Evolutionary conservation across 768 basidiomycete species (phyloP).

Genomic region (Lactarius sanguifluus): DNA sequence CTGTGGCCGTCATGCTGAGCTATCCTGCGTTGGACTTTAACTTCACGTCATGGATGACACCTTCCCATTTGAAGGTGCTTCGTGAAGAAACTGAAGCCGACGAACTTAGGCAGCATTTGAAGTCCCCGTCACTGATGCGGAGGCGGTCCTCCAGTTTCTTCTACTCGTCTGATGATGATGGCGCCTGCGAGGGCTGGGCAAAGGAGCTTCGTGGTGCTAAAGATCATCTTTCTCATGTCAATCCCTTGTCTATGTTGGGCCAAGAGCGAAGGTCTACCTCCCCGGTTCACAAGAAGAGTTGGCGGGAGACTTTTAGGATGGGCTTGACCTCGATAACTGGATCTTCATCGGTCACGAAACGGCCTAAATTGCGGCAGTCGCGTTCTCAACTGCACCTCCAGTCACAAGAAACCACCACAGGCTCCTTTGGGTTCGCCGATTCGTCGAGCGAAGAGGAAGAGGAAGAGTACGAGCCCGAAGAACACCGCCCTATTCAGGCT

Average conservation of each 20-base stretch:
- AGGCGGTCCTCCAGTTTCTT: constrained; percentile 77
- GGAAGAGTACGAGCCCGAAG: constrained; percentile 43
- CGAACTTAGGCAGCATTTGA: constrained; percentile 25
- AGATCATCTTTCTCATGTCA: constrained; percentile 85
- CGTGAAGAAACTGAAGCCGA: constrained; percentile 55
- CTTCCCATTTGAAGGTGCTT: constrained; percentile 77
- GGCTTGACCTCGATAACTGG: constrained; percentile 31
- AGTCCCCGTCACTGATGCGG: constrained; percentile 24
- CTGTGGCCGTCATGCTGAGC: constrained; percentile 80
- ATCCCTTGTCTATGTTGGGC: constrained; percentile 88
- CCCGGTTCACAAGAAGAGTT: constrained; percentile 36
- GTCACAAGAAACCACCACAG: neutral
- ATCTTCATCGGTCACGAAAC: constrained; percentile 17
- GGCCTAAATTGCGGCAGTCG: constrained; percentile 26
- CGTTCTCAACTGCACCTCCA: constrained; percentile 13
- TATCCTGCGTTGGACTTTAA: constrained; percentile 97
- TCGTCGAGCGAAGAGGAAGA: constrained; percentile 41
- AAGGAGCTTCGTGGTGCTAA: constrained; percentile 29
- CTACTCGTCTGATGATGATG: constrained; percentile 73
- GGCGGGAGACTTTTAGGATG: constrained; percentile 35
- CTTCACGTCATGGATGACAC: constrained; percentile 96
- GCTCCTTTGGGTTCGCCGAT: constrained; percentile 4
- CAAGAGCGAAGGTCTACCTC: constrained; percentile 42
- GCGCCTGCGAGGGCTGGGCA: constrained; percentile 33
- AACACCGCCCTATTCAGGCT: constrained; percentile 73